Base-by-base conservation (phyloP, 164 flowering plant species). In the Magnolia kwangsiensis region DNA sequence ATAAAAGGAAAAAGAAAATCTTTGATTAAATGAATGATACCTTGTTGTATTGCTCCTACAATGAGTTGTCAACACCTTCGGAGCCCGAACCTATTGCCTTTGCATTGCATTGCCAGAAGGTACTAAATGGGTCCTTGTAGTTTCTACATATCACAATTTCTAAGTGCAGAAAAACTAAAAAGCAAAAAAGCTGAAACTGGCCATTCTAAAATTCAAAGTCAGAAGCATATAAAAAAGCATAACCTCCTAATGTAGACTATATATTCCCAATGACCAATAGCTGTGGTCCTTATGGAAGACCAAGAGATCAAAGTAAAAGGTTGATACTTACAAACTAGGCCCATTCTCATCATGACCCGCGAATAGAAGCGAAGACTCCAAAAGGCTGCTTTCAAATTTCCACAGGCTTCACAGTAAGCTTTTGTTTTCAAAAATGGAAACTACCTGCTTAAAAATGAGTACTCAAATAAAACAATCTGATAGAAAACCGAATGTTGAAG, bases 301-400 rank as follows among this genome's bases (percentile, higher is more conserved):
- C 68, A 65, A 65, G 8, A 23, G 49, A 13, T 72, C 20, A 23
- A 75, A 20, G 55, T 18, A 16, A 18, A 11, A 24, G n/a, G 11
- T 9, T 20, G 31, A 21, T 50, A 89, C 99, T 95, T 88, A 96
- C 99, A 96, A 75, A 86, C 98, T 89, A 58, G 99, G 98, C 1
- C 97, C 99, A 79, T 96, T 87, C 83, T 92, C 98, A 84, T 96
- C 99, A 82, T 91, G 96, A 37, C 99, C 99, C 81, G 99, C 99
- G n/a, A n/a, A n/a, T n/a, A n/a, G n/a, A n/a, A n/a, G n/a, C n/a
- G n/a, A n/a, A n/a, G n/a, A n/a, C n/a, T n/a, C n/a, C n/a, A n/a
- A n/a, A n/a, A n/a, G n/a, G n/a, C n/a, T n/a, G n/a, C n/a, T n/a
- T n/a, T n/a, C n/a, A n/a, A n/a, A n/a, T n/a, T n/a, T n/a, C n/a